These are phyloP conservation scores for Lichtheimia corymbifera DNA, from an alignment of 371 early-diverging fungal species.

Conservation along the genomic window DNA sequence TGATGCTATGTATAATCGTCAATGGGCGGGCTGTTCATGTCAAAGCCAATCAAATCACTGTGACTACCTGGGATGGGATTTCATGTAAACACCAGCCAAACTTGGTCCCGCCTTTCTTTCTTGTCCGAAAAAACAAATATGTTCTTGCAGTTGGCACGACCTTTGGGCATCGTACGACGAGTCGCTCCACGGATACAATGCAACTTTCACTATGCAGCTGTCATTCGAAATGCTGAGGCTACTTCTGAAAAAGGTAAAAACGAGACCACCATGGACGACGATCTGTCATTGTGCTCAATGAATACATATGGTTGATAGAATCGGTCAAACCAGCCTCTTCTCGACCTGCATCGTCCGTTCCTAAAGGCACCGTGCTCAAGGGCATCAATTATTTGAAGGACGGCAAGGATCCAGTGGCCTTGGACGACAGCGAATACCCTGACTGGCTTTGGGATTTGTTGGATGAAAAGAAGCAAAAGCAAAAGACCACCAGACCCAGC, in stretches of 20 bases:
- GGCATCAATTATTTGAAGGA: conserved; percentile 84
- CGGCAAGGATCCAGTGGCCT: conserved; percentile 85
- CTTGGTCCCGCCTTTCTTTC: too few species aligned
- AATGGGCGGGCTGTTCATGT: too few species aligned
- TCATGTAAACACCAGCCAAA: too few species aligned
- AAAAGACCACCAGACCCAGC: conserved; percentile 45
- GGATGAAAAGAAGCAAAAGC: conserved; percentile 61
- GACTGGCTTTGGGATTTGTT: conserved; percentile 90
- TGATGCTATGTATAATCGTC: too few species aligned
- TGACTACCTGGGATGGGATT: too few species aligned
- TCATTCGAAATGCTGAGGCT: conserved; percentile 9
- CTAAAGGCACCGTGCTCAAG: conserved; percentile 81
- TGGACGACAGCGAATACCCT: conserved; percentile 86
- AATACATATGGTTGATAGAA: neutral
- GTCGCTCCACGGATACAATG: conserved; percentile 10
- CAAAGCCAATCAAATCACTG: too few species aligned
- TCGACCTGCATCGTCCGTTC: conserved; percentile 56
- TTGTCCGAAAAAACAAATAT: neutral
- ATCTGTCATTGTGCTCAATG: neutral
- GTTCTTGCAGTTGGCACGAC: conserved; percentile 6
- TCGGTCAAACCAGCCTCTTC: conserved; percentile 4
- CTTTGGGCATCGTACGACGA: conserved; percentile 2
- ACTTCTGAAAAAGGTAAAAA: conserved; percentile 6
- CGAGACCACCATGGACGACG: neutral
- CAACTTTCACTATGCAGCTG: conserved; percentile 4